phyloP scores from a whole-genome alignment of 495 filamentous ascomycete genomes.

The Daldinia grandis region DNA sequence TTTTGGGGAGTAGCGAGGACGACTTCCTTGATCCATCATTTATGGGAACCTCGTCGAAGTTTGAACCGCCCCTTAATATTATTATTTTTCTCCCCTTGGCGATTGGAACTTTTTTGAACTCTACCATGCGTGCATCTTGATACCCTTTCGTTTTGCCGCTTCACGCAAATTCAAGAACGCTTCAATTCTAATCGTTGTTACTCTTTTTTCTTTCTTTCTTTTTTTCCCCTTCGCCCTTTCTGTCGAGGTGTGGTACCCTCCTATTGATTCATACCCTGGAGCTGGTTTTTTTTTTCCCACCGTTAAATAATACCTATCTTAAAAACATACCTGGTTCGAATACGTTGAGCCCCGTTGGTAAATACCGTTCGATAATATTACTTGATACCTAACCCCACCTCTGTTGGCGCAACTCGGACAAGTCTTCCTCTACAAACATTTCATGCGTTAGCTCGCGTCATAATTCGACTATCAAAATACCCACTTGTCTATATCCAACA shows the following conservation, averaged over 20 bases:
- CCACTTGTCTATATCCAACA: constrained; percentile 16
- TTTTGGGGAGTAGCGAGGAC: constrained; percentile 25
- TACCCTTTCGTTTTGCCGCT: constrained; percentile 38
- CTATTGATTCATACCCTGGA: constrained; percentile 27
- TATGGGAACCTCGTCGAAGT: constrained; percentile 37
- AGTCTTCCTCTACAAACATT: constrained; percentile 30
- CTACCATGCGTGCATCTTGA: constrained; percentile 38
- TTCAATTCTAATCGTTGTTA: constrained; percentile 38
- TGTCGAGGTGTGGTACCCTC: constrained; percentile 25
- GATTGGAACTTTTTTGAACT: constrained; percentile 34
- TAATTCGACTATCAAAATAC: constrained; percentile 29
- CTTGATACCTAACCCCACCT: constrained; percentile 46
- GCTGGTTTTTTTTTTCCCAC: constrained; percentile 11
- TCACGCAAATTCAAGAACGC: constrained; percentile 24
- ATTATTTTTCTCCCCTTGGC: constrained; percentile 25
- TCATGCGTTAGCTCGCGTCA: constrained; percentile 29
- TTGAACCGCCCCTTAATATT: constrained; percentile 32
- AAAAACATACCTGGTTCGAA: constrained; percentile 16
- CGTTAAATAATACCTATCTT: constrained; percentile 28
- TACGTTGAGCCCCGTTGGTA: constrained; percentile 31
- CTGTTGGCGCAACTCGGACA: constrained; percentile 41
- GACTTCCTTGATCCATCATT: constrained; percentile 32
- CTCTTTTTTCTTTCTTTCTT: constrained; percentile 13
- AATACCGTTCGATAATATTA: constrained; percentile 43
- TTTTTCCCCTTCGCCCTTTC: constrained; percentile 31